Conservation (phyloP, 176 grass and related monocot genomes). For the Paspalum vaginatum region DNA sequence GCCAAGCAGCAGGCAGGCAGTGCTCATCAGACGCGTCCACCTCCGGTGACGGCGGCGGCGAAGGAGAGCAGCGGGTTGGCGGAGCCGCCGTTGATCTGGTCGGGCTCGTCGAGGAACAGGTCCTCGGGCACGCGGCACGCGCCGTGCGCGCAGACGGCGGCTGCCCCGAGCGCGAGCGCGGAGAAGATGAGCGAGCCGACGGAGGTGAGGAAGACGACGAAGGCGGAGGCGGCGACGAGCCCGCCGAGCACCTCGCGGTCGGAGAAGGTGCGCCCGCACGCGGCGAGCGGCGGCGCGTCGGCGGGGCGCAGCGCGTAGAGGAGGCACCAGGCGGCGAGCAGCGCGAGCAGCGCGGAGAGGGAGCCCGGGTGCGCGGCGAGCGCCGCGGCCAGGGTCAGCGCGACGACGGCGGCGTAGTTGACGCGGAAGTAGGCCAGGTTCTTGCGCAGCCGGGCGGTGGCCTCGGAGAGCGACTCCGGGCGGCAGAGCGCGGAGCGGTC, state of each 20-base stretch:
- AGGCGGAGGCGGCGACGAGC: slow-evolving; percentile 50
- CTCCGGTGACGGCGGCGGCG: neutral
- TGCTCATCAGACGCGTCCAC: neutral
- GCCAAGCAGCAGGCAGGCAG: too few species aligned
- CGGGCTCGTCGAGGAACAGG: slow-evolving; percentile 54
- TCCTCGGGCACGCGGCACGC: slow-evolving; percentile 62
- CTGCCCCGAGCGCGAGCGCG: slow-evolving; percentile 54
- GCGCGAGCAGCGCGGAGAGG: slow-evolving; percentile 50
- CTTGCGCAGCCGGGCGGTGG: slow-evolving; percentile 59
- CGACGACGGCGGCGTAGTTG: slow-evolving; percentile 67
- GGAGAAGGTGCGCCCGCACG: slow-evolving; percentile 61
- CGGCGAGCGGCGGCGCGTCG: slow-evolving; percentile 49
- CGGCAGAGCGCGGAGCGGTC: neutral
- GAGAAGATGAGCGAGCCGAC: slow-evolving; percentile 73
- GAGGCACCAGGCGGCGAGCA: slow-evolving; percentile 63
- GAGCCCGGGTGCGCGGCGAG: slow-evolving; percentile 62
- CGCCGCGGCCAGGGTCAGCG: slow-evolving; percentile 45
- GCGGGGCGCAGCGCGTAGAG: slow-evolving; percentile 68
- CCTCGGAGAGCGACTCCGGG: slow-evolving; percentile 38
- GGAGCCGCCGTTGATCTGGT: neutral
- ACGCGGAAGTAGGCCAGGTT: slow-evolving; percentile 90
- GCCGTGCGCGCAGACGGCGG: slow-evolving; percentile 62
- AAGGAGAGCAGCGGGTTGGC: neutral
- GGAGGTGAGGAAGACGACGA: slow-evolving; percentile 76
- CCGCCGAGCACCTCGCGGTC: slow-evolving; percentile 54